These are phyloP conservation scores for Fagopyrum tataricum DNA, from an alignment of 148 eudicot species.

Conservation along the genomic window DNA sequence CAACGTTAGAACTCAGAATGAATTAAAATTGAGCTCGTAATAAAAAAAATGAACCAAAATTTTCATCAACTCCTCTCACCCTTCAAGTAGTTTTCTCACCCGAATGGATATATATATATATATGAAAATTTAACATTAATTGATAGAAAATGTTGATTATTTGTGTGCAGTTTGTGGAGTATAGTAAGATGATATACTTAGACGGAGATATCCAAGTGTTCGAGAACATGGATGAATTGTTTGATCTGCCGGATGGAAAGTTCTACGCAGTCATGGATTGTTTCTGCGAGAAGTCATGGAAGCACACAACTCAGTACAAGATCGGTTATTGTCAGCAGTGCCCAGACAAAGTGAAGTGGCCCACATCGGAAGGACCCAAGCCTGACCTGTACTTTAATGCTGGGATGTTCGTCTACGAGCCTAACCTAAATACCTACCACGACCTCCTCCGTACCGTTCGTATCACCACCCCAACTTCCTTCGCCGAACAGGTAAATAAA, in stretches of 20 bases:
- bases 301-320: slow-evolving; percentile 40
- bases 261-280: slow-evolving; percentile 60
- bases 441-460: slow-evolving; percentile 28
- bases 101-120: slow-evolving; percentile 6
- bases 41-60: too few relatives aligned
- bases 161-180: slow-evolving; percentile 46
- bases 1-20: too few relatives aligned
- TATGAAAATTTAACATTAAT: not conserved
- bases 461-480: slow-evolving; percentile 29
- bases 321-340: slow-evolving; percentile 51
- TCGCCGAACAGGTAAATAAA: slow-evolving; percentile 4
- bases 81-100: too few relatives aligned
- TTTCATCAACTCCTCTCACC: too few relatives aligned
- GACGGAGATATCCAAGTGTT: slow-evolving; percentile 64
- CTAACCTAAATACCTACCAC: slow-evolving; percentile 21
- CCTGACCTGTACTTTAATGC: slow-evolving; percentile 39
- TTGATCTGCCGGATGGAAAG: slow-evolving; percentile 41
- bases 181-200: slow-evolving; percentile 50
- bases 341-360: slow-evolving; percentile 35
- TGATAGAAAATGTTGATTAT: not conserved
- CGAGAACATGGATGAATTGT: slow-evolving; percentile 50
- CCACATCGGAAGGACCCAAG: slow-evolving; percentile 26
- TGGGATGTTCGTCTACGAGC: slow-evolving; percentile 36
- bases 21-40: too few relatives aligned
- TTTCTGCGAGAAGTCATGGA: slow-evolving; percentile 48